phyloP scores from a whole-genome alignment of 306 rosid genomes.

The Trifolium repens region DNA sequence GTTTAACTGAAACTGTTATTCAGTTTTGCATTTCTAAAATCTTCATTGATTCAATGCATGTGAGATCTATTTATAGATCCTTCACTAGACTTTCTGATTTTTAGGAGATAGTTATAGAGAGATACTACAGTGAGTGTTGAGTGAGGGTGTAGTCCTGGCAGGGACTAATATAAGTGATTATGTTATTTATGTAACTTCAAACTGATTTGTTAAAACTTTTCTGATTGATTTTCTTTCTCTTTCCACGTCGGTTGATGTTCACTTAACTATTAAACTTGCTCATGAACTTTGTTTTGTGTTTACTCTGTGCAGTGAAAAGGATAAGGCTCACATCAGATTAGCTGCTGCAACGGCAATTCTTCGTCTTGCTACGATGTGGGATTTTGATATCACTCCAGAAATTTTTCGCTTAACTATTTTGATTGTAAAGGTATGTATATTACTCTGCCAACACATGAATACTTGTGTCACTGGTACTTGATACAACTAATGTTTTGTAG shows the following conservation, averaged over 20 bases:
- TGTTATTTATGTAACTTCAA: slow-evolving; percentile 3
- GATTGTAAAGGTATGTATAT: slow-evolving; percentile 65
- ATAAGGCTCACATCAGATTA: slow-evolving; percentile 64
- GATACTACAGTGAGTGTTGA: too few species aligned
- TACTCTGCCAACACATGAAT: slow-evolving; percentile 15
- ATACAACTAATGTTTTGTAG: background rate
- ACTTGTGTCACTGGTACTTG: background rate
- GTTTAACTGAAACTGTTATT: too few species aligned
- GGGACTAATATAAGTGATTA: slow-evolving; percentile 10
- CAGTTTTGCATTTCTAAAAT: too few species aligned
- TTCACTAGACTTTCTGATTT: too few species aligned
- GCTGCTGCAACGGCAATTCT: slow-evolving; percentile 91
- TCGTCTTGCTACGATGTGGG: slow-evolving; percentile 83
- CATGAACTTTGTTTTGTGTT: slow-evolving; percentile 32
- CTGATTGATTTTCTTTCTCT: slow-evolving; percentile 2
- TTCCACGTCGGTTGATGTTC: background rate
- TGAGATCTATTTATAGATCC: too few species aligned
- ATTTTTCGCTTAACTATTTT: slow-evolving; percentile 58
- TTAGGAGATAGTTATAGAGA: too few species aligned
- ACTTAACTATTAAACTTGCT: slow-evolving; percentile 23
- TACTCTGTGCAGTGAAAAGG: slow-evolving; percentile 58
- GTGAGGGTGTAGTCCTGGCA: too few species aligned
- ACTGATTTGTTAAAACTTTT: slow-evolving; percentile 1
- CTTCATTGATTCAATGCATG: too few species aligned
- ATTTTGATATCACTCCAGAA: slow-evolving; percentile 74